Base-by-base conservation (phyloP, 1,284 basidiomycete species). In the Malassezia japonica region DNA sequence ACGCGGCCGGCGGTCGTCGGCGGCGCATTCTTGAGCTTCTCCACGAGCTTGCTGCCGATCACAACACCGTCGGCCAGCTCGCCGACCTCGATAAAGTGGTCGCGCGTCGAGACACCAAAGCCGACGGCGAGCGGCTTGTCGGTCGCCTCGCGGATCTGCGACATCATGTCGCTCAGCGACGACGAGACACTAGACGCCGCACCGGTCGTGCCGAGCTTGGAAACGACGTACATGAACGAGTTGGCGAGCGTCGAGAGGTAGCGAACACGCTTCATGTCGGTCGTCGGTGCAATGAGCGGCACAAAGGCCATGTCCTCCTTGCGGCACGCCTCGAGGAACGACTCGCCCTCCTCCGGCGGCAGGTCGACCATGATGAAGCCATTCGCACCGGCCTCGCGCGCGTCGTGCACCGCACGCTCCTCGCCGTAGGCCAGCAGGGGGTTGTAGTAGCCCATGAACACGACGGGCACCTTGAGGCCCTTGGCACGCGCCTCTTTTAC, bases 321-420 rank as follows among this genome's bases (percentile, higher is more conserved):
- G 28, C 81, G 79, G 74, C 94, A 98, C 68, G 89, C 87, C 61
- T 83, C 80, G 40, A 91, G 80, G 79, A 99, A 98, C 31, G 80
- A 77, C 60, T 87, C 76, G 16, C 92, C 92, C 76, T 99, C 94
- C 76, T 96, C 91, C 5, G 94, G 92, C 18, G 94, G 94, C 20
- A 98, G 81, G 74, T 99, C 94, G 37, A 96, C 90, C 74, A 99
- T 82, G 67, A 98, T 92, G 74, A 91, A 99, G 6, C 92, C 94
- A 74, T 94, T 96, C 0, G 87, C 94, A 27, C 92, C 92, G 21
- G 88, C 87, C 47, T 83, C 82, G 46, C 76, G 79, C 4, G 90
- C 91, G 71, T 94, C 90, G 47, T 82, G 79, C 39, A 96, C 89
- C 2, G 92, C 86, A 71, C 82, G 85, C 61, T 91, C 85, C 75